A percentile compares a stretch with the other conserved stretches of the same genome.
These are phyloP conservation scores for Phytophthora pistaciae DNA, from an alignment of 352 stramenopile genomes.

Conservation along the genomic window DNA sequence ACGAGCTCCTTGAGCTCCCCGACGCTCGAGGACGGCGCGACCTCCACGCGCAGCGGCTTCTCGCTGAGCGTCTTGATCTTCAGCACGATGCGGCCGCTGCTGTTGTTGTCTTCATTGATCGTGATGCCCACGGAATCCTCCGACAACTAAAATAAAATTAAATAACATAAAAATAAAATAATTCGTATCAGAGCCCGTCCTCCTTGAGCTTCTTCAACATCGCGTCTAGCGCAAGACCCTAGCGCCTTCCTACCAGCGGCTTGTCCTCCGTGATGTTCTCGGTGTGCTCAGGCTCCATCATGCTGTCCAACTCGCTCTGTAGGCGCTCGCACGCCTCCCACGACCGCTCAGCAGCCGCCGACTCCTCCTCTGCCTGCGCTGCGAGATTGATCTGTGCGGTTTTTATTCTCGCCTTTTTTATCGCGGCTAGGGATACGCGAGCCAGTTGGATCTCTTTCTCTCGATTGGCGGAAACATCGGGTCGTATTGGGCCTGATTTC, in stretches of 20 bases:
- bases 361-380: conserved; percentile 4
- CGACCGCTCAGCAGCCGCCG: conserved; percentile 33
- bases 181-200: not conserved
- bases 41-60: conserved; percentile 85
- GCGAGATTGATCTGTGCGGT: conserved; percentile 37
- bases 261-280: conserved; percentile 72
- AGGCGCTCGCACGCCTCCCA: conserved; percentile 21
- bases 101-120: conserved; percentile 58
- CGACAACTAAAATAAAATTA: conserved; percentile 40
- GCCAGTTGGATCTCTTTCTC: conserved; percentile 45
- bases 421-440: conserved; percentile 34
- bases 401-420: conserved; percentile 31
- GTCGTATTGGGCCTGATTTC: conserved; percentile 4
- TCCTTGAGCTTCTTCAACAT: conserved; percentile 2
- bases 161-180: conserved; percentile 13
- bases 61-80: conserved; percentile 91
- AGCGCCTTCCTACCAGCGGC: conserved; percentile 51
- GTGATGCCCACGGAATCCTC: conserved; percentile 61
- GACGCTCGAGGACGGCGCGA: conserved; percentile 62
- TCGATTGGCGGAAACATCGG: conserved; percentile 30
- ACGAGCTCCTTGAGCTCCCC: conserved; percentile 80
- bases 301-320: conserved; percentile 29
- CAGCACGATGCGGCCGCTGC: conserved; percentile 60
- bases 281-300: conserved; percentile 74
- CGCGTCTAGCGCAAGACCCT: not conserved